These are phyloP conservation scores for Bassia scoparia DNA, from an alignment of 148 eudicot species.

Conservation along the genomic window DNA sequence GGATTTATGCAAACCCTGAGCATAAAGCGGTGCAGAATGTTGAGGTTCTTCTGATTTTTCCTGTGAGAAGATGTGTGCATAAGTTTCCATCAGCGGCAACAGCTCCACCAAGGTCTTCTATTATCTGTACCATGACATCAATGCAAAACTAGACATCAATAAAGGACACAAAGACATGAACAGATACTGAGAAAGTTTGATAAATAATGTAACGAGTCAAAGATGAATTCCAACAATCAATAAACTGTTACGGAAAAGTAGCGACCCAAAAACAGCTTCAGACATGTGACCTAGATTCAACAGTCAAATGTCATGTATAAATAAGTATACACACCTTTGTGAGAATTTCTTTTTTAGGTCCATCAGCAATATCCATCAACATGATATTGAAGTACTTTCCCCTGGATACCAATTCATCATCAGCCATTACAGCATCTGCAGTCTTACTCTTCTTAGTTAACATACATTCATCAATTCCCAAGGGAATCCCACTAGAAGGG, in stretches of 20 bases:
- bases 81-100: slow-evolving; percentile 61
- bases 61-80: slow-evolving; percentile 74
- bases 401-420: slow-evolving; percentile 24
- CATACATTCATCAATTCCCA: slow-evolving; percentile 21
- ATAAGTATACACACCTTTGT: slow-evolving; percentile 51
- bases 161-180: not conserved
- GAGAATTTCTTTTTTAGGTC: slow-evolving; percentile 54
- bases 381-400: slow-evolving; percentile 42
- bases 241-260: too few relatives aligned
- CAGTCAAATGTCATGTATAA: not conserved
- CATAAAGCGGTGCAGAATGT: slow-evolving; percentile 92
- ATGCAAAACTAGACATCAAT: slow-evolving; percentile 16
- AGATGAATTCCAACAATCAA: not conserved
- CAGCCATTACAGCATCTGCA: slow-evolving; percentile 23
- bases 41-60: slow-evolving; percentile 69
- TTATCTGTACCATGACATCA: slow-evolving; percentile 47
- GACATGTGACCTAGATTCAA: not conserved
- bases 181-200: not conserved
- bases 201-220: not conserved
- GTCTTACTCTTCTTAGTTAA: slow-evolving; percentile 22
- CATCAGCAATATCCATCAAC: slow-evolving; percentile 88
- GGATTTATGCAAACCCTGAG: slow-evolving; percentile 64
- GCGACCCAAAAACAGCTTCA: too few relatives aligned
- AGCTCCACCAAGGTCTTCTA: slow-evolving; percentile 72
- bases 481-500: slow-evolving; percentile 27